Conservation (phyloP, 495 filamentous ascomycete species). For the Tuber aestivum region DNA sequence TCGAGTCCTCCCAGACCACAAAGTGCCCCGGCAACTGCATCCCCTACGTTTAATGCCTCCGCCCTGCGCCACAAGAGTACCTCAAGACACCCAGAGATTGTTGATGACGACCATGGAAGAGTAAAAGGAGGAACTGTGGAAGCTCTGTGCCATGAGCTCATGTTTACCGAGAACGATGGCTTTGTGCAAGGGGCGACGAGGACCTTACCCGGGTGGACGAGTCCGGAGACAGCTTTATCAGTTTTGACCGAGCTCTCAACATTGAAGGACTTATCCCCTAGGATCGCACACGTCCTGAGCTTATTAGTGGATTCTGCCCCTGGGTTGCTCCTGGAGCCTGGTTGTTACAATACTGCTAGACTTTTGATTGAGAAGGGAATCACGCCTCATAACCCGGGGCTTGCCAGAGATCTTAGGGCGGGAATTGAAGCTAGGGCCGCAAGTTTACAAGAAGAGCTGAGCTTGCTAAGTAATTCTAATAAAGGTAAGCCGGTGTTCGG, state of each 20-base stretch:
- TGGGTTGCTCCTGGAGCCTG: slow-evolving; percentile 41
- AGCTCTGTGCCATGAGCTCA: slow-evolving; percentile 43
- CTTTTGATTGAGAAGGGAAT: slow-evolving; percentile 43
- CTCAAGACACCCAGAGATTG: slow-evolving; percentile 39
- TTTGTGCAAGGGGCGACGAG: slow-evolving; percentile 40
- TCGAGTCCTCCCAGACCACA: slow-evolving; percentile 39
- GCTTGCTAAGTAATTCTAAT: slow-evolving; percentile 14
- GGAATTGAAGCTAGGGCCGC: slow-evolving; percentile 32
- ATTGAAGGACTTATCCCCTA: slow-evolving; percentile 38
- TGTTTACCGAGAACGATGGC: slow-evolving; percentile 38
- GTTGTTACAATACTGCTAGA: slow-evolving; percentile 40
- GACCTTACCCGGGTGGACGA: slow-evolving; percentile 40
- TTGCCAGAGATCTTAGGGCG: slow-evolving; percentile 39
- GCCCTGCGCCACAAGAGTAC: slow-evolving; percentile 41
- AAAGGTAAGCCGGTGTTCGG: slow-evolving; percentile 16
- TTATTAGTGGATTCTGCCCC: slow-evolving; percentile 34
- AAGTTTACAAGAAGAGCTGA: slow-evolving; percentile 32
- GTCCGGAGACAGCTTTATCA: slow-evolving; percentile 38
- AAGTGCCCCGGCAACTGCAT: slow-evolving; percentile 39
- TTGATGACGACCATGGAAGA: slow-evolving; percentile 31
- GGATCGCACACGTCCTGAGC: slow-evolving; percentile 38
- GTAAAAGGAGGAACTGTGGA: slow-evolving; percentile 42
- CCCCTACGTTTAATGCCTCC: slow-evolving; percentile 37
- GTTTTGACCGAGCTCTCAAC: slow-evolving; percentile 40
- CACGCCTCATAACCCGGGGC: slow-evolving; percentile 38